Percentiles rank a stretch among this genome's conserved stretches.
Evolutionary conservation across 169 alveolate species (phyloP).

Genomic region (Blepharisma undulans): DNA sequence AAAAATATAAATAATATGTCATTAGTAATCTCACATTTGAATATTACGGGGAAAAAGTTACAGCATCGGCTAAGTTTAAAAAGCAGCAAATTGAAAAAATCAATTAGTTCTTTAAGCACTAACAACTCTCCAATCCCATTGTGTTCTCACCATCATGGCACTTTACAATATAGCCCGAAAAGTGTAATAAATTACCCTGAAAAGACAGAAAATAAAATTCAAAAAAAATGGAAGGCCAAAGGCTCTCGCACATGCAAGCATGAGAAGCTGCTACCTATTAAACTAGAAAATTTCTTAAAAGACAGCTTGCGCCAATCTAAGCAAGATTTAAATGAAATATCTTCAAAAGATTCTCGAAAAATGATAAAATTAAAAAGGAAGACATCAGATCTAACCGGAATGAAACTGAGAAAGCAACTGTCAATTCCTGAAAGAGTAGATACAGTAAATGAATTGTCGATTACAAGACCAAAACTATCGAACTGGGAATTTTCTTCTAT

Average conservation of each 20-base stretch:
- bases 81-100: background rate
- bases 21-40: background rate
- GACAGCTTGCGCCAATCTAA: background rate
- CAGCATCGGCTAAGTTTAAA: background rate
- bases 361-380: background rate
- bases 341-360: background rate
- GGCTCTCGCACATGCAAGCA: background rate
- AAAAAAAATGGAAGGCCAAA: background rate
- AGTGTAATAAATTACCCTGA: background rate
- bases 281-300: background rate
- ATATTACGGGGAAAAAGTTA: background rate
- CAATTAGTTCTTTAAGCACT: background rate
- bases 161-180: background rate
- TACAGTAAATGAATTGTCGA: background rate
- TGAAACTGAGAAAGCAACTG: background rate
- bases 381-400: background rate
- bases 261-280: background rate
- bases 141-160: background rate
- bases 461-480: background rate
- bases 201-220: background rate
- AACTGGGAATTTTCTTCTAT: background rate
- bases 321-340: background rate
- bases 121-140: background rate
- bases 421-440: background rate
- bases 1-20: background rate